These are phyloP conservation scores for Phaeophleospora eucalypticola DNA, from an alignment of 2,329 filamentous ascomycete genomes.

Conservation along the genomic window DNA sequence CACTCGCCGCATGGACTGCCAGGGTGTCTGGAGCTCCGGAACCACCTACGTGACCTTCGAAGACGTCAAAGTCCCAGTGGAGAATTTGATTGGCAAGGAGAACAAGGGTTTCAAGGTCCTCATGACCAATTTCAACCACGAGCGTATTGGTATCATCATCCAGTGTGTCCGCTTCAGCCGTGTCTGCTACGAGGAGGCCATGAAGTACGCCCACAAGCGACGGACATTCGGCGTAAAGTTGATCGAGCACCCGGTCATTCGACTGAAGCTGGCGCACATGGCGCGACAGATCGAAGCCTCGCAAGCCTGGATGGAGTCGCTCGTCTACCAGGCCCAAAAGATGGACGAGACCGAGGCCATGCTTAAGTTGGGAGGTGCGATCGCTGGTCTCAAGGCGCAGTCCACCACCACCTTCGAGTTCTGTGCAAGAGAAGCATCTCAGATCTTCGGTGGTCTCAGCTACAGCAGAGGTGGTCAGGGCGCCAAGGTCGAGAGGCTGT, in stretches of 20 bases:
- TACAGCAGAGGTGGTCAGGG: constrained; percentile 94
- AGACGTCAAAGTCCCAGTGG: constrained; percentile 98
- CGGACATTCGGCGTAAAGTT: constrained; percentile 94
- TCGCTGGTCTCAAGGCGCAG: constrained; percentile 91
- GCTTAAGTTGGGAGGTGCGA: constrained; percentile 89
- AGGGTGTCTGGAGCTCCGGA: constrained; percentile 91
- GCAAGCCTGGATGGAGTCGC: constrained; percentile 95
- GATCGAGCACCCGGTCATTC: constrained; percentile 85
- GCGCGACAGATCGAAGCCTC: constrained; percentile 93
- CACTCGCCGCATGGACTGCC: constrained; percentile 95
- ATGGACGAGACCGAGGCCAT: constrained; percentile 96
- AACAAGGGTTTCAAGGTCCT: constrained; percentile 98
- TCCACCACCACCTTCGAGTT: constrained; percentile 93
- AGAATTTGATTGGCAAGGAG: constrained; percentile 96
- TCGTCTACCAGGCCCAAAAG: constrained; percentile 86
- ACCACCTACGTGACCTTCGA: constrained; percentile 98
- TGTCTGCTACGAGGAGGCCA: constrained; percentile 92
- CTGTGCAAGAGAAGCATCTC: constrained; percentile 90
- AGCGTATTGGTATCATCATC: constrained; percentile 97
- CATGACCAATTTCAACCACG: constrained; percentile 99
- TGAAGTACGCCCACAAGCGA: constrained; percentile 97
- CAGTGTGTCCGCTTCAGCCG: constrained; percentile 93
- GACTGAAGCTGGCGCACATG: constrained; percentile 92
- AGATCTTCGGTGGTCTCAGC: constrained; percentile 93
- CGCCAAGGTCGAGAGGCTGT: constrained; percentile 89